These are phyloP conservation scores for Isoetes taiwanensis DNA, from an alignment of 75 land plant genomes.

Conservation along the genomic window DNA sequence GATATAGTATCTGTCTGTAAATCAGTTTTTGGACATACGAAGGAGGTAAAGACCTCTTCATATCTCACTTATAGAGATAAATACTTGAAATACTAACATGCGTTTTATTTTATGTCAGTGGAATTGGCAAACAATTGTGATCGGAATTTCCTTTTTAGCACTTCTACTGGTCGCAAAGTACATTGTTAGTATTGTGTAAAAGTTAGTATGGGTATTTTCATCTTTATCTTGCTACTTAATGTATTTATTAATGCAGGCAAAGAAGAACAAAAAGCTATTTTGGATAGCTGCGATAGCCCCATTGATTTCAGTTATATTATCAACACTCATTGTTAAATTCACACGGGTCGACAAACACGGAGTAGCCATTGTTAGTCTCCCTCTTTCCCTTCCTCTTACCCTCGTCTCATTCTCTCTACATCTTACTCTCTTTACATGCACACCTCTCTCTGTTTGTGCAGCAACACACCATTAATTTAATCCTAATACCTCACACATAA, in stretches of 20 bases:
- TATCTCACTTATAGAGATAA: no score
- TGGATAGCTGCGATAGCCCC: background rate
- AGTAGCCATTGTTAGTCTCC: background rate
- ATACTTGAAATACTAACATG: no score
- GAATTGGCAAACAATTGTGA: conserved; percentile 70
- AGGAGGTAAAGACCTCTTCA: conserved; percentile 62
- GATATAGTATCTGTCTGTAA: conserved; percentile 61
- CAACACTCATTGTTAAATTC: background rate
- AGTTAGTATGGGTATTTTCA: no score
- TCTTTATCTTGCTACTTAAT: no score
- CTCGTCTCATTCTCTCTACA: no score
- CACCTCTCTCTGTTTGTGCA: no score
- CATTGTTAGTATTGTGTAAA: conserved; percentile 42
- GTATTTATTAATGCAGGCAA: no score
- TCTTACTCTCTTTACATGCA: no score
- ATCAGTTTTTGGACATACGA: conserved; percentile 43
- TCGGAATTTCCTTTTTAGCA: conserved; percentile 39
- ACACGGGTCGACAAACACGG: conserved; percentile 6
- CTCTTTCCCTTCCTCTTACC: no score
- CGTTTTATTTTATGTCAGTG: conserved; percentile 48
- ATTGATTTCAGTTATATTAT: conserved; percentile 5
- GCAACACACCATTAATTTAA: no score
- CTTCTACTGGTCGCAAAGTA: conserved; percentile 44
- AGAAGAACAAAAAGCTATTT: no score
- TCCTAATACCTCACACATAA: no score